Evolutionary conservation across 2,329 filamentous ascomycete species (phyloP).

Genomic region (Curvularia spicifera): DNA sequence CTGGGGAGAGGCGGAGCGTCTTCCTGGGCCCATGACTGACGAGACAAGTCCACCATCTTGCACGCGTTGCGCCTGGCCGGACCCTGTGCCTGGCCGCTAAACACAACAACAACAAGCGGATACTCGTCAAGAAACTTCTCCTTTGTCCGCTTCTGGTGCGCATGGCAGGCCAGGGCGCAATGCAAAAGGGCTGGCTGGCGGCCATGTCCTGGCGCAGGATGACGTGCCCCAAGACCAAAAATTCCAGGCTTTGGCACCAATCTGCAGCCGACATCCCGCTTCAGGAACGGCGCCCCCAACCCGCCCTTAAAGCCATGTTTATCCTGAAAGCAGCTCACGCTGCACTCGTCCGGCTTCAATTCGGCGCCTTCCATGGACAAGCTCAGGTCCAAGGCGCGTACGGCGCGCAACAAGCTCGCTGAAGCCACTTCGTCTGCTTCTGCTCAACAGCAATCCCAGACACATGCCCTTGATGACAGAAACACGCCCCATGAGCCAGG

Average conservation of each 20-base stretch:
- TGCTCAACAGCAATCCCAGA: slow-evolving; percentile 38
- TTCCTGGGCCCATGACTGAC: slow-evolving; percentile 6
- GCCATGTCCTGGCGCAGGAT: slow-evolving; percentile 21
- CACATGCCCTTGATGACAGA: slow-evolving; percentile 43
- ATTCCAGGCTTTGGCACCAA: slow-evolving; percentile 28
- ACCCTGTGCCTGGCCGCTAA: slow-evolving; percentile 1
- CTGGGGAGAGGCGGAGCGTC: background rate
- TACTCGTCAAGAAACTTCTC: background rate
- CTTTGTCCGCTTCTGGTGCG: background rate
- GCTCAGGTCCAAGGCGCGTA: slow-evolving; percentile 42
- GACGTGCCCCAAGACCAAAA: slow-evolving; percentile 31
- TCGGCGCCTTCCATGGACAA: slow-evolving; percentile 39
- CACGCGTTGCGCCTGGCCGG: slow-evolving; percentile 4
- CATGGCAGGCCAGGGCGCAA: slow-evolving; percentile 4
- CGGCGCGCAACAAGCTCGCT: slow-evolving; percentile 44
- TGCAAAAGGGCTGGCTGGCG: slow-evolving; percentile 24
- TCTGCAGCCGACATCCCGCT: slow-evolving; percentile 21
- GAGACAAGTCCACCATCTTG: background rate
- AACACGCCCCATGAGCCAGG: slow-evolving; percentile 36
- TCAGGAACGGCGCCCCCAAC: slow-evolving; percentile 21
- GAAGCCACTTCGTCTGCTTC: slow-evolving; percentile 35
- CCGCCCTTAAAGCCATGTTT: slow-evolving; percentile 32
- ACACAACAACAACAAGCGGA: background rate
- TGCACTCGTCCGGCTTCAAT: slow-evolving; percentile 16
- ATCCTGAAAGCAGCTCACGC: slow-evolving; percentile 20